phyloP scores from a whole-genome alignment of 495 filamentous ascomycete species.

The Lasiosphaeria ovina region DNA sequence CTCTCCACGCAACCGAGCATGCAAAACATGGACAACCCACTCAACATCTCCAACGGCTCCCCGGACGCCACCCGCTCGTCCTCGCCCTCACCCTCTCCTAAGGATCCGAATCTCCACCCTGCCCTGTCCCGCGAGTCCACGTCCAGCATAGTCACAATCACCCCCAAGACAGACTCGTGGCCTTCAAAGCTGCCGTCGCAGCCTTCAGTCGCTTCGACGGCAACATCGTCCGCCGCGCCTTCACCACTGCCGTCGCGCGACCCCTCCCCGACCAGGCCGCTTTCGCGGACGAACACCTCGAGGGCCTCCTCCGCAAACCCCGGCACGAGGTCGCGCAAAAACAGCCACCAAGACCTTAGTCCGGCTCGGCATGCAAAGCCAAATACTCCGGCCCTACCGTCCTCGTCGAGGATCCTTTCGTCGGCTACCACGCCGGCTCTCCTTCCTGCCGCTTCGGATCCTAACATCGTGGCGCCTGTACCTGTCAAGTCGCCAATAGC shows the following conservation, averaged over 20 bases:
- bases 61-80: slow-evolving; percentile 17
- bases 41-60: slow-evolving; percentile 24
- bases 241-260: slow-evolving; percentile 52
- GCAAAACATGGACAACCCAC: slow-evolving; percentile 37
- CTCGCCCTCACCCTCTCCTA: slow-evolving; percentile 6
- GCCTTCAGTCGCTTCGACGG: slow-evolving; percentile 34
- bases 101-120: slow-evolving; percentile 18
- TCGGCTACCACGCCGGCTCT: slow-evolving; percentile 60
- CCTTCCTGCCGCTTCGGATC: slow-evolving; percentile 55
- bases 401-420: slow-evolving; percentile 60
- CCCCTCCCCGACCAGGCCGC: slow-evolving; percentile 46
- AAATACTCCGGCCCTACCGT: slow-evolving; percentile 55
- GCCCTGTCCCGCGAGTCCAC: slow-evolving; percentile 34
- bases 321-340: slow-evolving; percentile 63
- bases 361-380: slow-evolving; percentile 57
- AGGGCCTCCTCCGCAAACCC: slow-evolving; percentile 31
- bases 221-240: slow-evolving; percentile 47
- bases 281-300: slow-evolving; percentile 27
- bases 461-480: slow-evolving; percentile 57
- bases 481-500: slow-evolving; percentile 59
- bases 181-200: slow-evolving; percentile 29
- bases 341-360: slow-evolving; percentile 64
- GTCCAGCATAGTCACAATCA: slow-evolving; percentile 44
- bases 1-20: slow-evolving; percentile 13
- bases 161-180: slow-evolving; percentile 38